Evolutionary conservation across 2,329 filamentous ascomycete species (phyloP), one percentile per base, ranked within the genome.

Genomic region (Arthrobotrys entomopaga): DNA sequence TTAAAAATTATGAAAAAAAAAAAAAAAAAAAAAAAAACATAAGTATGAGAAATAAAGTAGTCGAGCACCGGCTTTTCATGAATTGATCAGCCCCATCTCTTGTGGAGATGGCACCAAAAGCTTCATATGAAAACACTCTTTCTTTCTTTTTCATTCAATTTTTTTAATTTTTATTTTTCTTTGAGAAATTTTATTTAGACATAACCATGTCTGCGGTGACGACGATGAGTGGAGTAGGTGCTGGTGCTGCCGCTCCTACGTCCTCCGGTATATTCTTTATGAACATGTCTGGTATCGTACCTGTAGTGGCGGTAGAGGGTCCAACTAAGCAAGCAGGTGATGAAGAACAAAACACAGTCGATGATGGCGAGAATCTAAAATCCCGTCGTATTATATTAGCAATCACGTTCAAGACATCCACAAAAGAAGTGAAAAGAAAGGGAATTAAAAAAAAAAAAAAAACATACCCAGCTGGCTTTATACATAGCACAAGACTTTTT

Each of bases 401-500:
- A 63, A 2, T 24, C 29, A 8, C 13, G 13, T 6, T 34, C 29
- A 1, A n/a, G 6, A 34, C 10, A 46, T 15, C 3, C 13, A 40
- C 38, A 40, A 1, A 46, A 10, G 3, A 19, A 19, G 2, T 46
- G 10, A 13, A 46, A 19, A 46, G 46, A 8, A 46, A 7, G 13
- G 13, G 6, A 6, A 40, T 13, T 40, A 40, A 13, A 13, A 13
- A 7, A 7, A 6, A 40, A 40, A 40, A n/a, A 92, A 78, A 97
- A 89, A 1, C 54, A 38, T 60, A 92, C 94, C 82, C 92, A 98
- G 77, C 85, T 86, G 0, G 93, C 90, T 86, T 97, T 98, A 80
- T 97, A 87, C 92, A 97, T 95, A 57, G 90, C 87, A 83, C 94
- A 98, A 3, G 88, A 87, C 85, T 94, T 94, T 82, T 91, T 85